Base-by-base conservation (phyloP, 148 eudicot genomes). In the Vaccinium darrowii region DNA sequence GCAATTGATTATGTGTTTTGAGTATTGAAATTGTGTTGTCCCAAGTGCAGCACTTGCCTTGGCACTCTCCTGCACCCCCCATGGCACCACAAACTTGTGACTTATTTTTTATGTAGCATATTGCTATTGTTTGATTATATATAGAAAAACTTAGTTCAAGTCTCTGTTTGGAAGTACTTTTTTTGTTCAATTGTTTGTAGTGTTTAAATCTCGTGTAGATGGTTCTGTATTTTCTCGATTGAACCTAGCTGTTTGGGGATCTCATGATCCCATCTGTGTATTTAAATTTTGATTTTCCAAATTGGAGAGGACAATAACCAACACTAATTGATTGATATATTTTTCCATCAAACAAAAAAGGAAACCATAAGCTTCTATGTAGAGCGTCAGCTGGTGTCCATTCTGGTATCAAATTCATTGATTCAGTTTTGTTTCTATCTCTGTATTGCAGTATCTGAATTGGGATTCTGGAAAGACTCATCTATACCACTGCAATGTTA, bases 401-500 rank as follows among this genome's bases (percentile, higher is more conserved):
- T 78, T 57, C 43, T 84, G 49, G n/a, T 43, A 13, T 71, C 23
- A 27, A 74, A 50, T 53, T 39, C 54, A 77, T 71, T 30, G 16
- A 87, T 13, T 54, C 30, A 11, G 47, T 73, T 73, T 33, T 53
- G 51, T 83, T 62, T 3, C 49, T 86, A 84, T n/a, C 85, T 27
- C 80, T 65, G 52, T 79, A 65, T 81, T 88, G 85, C 90, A 95
- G 98, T 86, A 85, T 86, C 80, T 72, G 85, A 89, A 92, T 71
- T 94, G 98, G 98, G 93, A 90, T 69, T 89, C 90, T 57, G 92
- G 92, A 76, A 88, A 82, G 84, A 91, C 87, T 7, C 81, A 88
- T 88, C 80, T 84, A 33, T 95, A 92, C 86, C 86, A 92, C 81
- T 95, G 97, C 69, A 84, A 89, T 85, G 91, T 94, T 87, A 43